These are phyloP conservation scores for Neoboletus subvelutipes DNA, from an alignment of 768 basidiomycete genomes.

Conservation along the genomic window DNA sequence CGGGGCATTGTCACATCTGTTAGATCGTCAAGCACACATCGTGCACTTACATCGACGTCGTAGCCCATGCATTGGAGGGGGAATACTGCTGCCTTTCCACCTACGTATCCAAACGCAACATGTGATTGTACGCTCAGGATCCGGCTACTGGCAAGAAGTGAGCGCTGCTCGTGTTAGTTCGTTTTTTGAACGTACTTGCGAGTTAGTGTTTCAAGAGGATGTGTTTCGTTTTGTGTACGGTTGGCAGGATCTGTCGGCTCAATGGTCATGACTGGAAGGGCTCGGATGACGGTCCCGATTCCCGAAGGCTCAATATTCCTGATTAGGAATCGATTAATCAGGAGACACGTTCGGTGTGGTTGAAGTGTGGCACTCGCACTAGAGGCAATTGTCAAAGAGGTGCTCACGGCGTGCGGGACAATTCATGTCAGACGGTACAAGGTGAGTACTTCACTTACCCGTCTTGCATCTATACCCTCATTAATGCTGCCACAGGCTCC, in stretches of 20 bases:
- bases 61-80: conserved; percentile 86
- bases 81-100: conserved; percentile 77
- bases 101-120: conserved; percentile 92
- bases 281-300: not conserved
- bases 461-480: not conserved
- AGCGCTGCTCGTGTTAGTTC: not conserved
- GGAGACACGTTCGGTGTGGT: conserved; percentile 1
- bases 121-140: conserved; percentile 92
- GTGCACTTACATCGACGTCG: conserved; percentile 84
- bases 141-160: conserved; percentile 40
- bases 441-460: conserved; percentile 35
- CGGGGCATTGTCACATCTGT: not conserved
- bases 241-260: not conserved
- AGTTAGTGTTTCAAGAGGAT: not conserved
- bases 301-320: conserved; percentile 1
- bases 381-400: not conserved
- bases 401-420: not conserved
- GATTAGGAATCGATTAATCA: conserved; percentile 3
- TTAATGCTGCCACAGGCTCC: conserved; percentile 51
- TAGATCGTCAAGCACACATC: not conserved
- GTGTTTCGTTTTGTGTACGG: not conserved
- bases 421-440: conserved; percentile 60
- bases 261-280: conserved; percentile 3
- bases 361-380: not conserved
- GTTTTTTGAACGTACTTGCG: conserved; percentile 8